These are phyloP conservation scores for Solanum chiquidenum DNA, from an alignment of 257 asterid genomes.

Conservation along the genomic window DNA sequence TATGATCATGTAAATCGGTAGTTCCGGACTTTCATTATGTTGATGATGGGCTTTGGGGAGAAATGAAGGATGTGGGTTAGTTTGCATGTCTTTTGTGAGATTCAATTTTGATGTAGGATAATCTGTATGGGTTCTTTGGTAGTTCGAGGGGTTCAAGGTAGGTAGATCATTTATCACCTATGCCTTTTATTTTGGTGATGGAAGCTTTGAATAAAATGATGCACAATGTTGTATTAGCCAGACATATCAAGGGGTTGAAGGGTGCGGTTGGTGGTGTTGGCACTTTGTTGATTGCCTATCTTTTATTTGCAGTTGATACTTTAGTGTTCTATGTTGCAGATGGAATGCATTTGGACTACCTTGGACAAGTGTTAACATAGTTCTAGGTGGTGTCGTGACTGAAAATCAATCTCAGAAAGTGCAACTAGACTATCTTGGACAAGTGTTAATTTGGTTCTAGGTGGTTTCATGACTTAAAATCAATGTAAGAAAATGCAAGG, in stretches of 20 bases:
- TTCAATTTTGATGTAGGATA: not conserved
- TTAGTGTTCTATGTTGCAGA: not conserved
- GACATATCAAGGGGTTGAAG: not conserved
- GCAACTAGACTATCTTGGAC: not conserved
- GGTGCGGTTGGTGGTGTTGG: not conserved
- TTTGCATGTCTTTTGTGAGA: not conserved
- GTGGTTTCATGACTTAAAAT: not conserved
- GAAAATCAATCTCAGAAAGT: not conserved
- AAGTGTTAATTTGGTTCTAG: not conserved
- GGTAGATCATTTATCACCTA: not conserved
- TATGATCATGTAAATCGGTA: not conserved
- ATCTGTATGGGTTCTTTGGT: not conserved
- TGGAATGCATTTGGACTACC: not conserved
- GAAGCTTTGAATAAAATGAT: not conserved
- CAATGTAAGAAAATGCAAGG: not conserved
- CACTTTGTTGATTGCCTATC: not conserved
- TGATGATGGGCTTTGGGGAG: not conserved
- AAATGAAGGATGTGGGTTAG: not conserved
- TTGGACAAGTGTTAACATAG: not conserved
- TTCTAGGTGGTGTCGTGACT: not conserved
- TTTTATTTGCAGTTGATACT: not conserved
- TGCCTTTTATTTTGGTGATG: not conserved
- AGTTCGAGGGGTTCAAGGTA: not conserved
- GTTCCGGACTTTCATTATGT: not conserved
- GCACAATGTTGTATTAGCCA: not conserved